Evolutionary conservation across 1,284 basidiomycete species (phyloP), one percentile per base, ranked within the genome.

Genomic region (Ustilago crameri): DNA sequence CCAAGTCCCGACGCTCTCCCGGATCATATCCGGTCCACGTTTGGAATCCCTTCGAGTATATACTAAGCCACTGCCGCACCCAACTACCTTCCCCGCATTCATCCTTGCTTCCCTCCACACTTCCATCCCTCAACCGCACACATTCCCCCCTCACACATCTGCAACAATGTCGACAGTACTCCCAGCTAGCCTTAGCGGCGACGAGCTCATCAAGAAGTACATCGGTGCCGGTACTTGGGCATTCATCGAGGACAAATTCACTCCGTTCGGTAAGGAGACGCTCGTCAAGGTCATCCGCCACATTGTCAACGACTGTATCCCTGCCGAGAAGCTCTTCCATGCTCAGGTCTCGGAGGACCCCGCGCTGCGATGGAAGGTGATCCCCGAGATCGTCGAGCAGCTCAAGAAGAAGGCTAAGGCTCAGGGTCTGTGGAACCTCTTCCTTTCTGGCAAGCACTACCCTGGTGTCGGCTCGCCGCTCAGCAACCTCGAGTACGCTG

Each of bases 391-490:
- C 62, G 86, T 95, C 62, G 91, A 90, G 78, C 90, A 92, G 61
- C 88, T 98, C 78, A 97, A 98, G 86, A 86, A 82, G 64, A 93
- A 92, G 84, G 95, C 95, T 3, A 91, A 90, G 85, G 87, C 89
- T 76, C 88, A 90, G 38, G 95, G 95, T 2, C 87, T 98, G 45
- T 98, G 95, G 95, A 98, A 98, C 84, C 87, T 98, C 42, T 98
- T 98, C 88, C 86, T 98, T 68, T 93, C 91, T 87, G 94, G 93
- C 85, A 87, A 89, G 46, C 94, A 96, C 84, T 97, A 95, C 84
- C 93, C 93, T 15, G 56, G 68, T 41, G 51, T 63, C 79, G 95
- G 95, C 51, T 90, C 93, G n/a, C 90, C 91, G 15, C 86, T 98
- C 73, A 91, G 90, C 26, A 98, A 98, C 84, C 87, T 98, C 55